phyloP scores from a whole-genome alignment of 1,284 basidiomycete genomes.

The Porogramme epimiltina region DNA sequence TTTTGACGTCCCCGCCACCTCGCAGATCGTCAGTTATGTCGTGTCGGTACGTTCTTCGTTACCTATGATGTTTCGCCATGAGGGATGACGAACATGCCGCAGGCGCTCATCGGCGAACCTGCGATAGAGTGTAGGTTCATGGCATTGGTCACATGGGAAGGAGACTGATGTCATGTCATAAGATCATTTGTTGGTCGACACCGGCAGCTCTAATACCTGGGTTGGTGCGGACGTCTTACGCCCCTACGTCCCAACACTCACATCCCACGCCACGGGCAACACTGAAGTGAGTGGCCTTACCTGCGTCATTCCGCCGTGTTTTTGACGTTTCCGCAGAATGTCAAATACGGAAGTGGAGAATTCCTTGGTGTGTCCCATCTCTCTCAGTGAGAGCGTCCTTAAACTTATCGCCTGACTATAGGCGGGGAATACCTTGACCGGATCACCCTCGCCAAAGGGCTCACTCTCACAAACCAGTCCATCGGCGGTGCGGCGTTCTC shows the following conservation, averaged over 20 bases:
- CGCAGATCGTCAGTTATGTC: not conserved
- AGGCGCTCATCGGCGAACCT: not conserved
- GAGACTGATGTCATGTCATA: not conserved
- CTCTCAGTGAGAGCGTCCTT: too few species aligned
- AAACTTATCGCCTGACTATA: not conserved
- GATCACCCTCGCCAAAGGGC: constrained; percentile 25
- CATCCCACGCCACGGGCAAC: constrained; percentile 23
- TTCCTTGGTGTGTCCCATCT: constrained; percentile 41
- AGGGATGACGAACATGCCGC: not conserved
- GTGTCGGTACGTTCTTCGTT: not conserved
- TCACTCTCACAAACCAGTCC: constrained; percentile 38
- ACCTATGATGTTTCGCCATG: too few species aligned
- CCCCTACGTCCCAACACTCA: constrained; percentile 21
- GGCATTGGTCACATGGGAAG: not conserved
- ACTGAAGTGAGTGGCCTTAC: constrained; percentile 15
- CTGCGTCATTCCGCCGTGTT: not conserved
- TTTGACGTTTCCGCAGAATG: constrained; percentile 35
- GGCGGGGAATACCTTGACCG: constrained; percentile 27
- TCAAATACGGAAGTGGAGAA: constrained; percentile 53
- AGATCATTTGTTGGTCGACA: constrained; percentile 29
- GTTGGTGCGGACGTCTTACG: constrained; percentile 26
- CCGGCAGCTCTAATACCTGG: constrained; percentile 35
- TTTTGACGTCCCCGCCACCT: not conserved
- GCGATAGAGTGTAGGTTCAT: not conserved
- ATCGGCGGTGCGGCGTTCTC: constrained; percentile 52